These are phyloP conservation scores for Akanthomyces muscarius DNA, from an alignment of 2,329 filamentous ascomycete species.

Conservation along the genomic window DNA sequence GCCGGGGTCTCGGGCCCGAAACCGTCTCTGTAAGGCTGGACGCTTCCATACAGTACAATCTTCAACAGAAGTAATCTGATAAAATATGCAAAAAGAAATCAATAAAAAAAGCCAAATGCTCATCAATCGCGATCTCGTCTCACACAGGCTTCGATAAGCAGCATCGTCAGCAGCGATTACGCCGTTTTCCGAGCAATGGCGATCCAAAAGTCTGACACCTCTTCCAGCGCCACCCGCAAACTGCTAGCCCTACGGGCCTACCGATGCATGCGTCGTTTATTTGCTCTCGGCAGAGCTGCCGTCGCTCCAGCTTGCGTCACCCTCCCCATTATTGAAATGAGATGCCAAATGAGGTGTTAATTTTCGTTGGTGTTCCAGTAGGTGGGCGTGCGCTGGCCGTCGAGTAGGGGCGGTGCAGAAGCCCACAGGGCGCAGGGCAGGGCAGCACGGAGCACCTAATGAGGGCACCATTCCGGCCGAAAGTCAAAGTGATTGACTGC, in stretches of 20 bases:
- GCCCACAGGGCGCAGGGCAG: constrained; percentile 8
- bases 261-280: background rate
- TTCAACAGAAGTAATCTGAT: background rate
- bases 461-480: background rate
- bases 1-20: background rate
- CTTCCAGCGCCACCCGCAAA: background rate
- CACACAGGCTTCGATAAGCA: background rate
- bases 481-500: background rate
- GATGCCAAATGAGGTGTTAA: background rate
- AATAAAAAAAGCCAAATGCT: too few species aligned
- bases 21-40: background rate
- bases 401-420: background rate
- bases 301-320: constrained; percentile 2
- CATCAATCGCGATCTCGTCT: background rate
- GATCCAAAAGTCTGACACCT: background rate
- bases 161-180: background rate
- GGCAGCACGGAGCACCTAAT: background rate
- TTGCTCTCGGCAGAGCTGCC: background rate
- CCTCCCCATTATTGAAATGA: background rate
- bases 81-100: background rate
- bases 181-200: constrained; percentile 1
- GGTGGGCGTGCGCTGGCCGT: background rate
- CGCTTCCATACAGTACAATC: background rate
- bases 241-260: background rate
- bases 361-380: background rate